Conservation (phyloP, 78 protist genomes). For the Bodo saltans region DNA sequence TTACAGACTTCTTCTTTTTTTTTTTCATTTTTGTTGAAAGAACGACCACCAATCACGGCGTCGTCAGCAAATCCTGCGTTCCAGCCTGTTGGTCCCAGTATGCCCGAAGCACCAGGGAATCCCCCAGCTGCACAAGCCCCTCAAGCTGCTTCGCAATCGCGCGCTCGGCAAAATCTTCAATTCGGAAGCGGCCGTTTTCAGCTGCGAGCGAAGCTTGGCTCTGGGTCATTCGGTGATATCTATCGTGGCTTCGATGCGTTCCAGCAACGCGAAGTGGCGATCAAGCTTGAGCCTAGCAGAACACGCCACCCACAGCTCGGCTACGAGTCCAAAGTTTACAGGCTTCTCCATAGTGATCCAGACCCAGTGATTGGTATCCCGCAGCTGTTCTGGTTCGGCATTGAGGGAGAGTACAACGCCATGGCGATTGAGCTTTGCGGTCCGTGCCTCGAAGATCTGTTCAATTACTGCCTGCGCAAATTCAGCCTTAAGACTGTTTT, state of each 20-base stretch:
- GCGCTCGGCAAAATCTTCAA: no score
- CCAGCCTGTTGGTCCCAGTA: no score
- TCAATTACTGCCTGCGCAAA: background rate
- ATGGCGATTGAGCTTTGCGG: constrained; percentile 54
- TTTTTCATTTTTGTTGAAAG: no score
- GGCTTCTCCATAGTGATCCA: background rate
- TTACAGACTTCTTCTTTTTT: no score
- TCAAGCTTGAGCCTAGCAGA: background rate
- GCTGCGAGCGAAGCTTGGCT: background rate
- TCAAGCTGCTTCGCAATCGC: no score
- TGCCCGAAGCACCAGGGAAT: no score
- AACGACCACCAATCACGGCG: no score
- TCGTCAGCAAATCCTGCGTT: no score
- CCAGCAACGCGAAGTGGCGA: background rate
- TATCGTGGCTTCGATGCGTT: background rate
- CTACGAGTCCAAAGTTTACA: background rate
- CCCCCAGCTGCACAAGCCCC: no score
- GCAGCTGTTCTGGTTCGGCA: constrained; percentile 45
- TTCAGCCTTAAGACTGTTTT: constrained; percentile 36
- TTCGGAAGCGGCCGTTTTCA: background rate
- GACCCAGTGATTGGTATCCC: constrained; percentile 1
- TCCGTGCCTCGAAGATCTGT: constrained; percentile 38
- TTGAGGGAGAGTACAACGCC: constrained; percentile 84
- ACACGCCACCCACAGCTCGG: background rate
- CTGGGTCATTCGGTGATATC: background rate